Evolutionary conservation across 2,329 filamentous ascomycete genomes (phyloP).

Genomic region (Talaromyces marneffei): DNA sequence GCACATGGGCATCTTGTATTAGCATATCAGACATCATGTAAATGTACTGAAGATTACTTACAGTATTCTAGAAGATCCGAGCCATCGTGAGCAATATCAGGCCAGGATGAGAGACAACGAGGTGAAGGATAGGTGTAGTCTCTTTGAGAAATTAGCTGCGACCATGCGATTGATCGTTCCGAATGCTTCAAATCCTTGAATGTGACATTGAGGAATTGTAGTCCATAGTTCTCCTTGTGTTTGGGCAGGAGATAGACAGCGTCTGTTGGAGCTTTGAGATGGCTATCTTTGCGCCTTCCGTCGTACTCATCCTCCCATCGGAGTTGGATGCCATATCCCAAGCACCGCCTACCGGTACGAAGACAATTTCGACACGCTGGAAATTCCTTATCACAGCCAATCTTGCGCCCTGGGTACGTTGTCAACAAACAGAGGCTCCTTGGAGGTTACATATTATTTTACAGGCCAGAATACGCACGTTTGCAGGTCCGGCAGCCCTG

Average conservation of each 20-base stretch:
- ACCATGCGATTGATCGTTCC: neutral
- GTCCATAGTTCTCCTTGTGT: neutral
- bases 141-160: neutral
- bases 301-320: constrained; percentile 8
- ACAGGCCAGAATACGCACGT: neutral
- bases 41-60: neutral
- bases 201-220: constrained; percentile 4
- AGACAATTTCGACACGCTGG: constrained; percentile 4
- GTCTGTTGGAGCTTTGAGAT: neutral
- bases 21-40: neutral
- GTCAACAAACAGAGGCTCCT: neutral
- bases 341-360: constrained; percentile 1
- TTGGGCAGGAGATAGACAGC: neutral
- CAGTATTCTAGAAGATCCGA: constrained; percentile 3
- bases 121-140: neutral
- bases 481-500: constrained; percentile 10
- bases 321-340: constrained; percentile 7
- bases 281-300: neutral
- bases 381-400: constrained; percentile 6
- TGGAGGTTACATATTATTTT: neutral
- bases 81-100: neutral
- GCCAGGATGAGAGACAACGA: neutral
- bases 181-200: neutral
- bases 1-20: neutral
- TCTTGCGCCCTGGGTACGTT: neutral